phyloP scores from a whole-genome alignment of 164 flowering plant species.

The Vitis amurensis region DNA sequence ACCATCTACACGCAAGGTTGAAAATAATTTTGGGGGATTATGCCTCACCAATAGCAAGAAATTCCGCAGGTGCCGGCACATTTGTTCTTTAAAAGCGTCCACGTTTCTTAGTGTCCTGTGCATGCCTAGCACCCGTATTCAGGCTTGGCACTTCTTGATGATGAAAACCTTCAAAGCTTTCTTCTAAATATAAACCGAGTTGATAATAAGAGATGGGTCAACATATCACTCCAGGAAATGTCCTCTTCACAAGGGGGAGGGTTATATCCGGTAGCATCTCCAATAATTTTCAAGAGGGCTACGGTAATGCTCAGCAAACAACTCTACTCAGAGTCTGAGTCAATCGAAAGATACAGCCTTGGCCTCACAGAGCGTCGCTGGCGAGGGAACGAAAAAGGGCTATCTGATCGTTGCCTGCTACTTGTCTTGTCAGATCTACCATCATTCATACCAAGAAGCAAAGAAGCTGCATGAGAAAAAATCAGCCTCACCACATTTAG shows the following conservation, averaged over 20 bases:
- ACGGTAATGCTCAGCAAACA: background rate
- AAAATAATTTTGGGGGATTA: background rate
- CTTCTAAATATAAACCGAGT: constrained; percentile 1
- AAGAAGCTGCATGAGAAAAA: constrained; percentile 57
- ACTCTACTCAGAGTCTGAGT: constrained; percentile 71
- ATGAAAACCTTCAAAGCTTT: background rate
- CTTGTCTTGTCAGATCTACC: constrained; percentile 49
- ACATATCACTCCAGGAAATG: background rate
- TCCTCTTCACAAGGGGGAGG: background rate
- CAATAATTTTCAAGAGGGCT: background rate
- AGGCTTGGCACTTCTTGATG: no score
- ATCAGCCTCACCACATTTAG: background rate
- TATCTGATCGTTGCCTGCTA: constrained; percentile 53
- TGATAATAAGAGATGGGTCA: background rate
- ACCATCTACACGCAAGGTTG: background rate
- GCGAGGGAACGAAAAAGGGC: constrained; percentile 78
- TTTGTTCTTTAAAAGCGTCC: background rate
- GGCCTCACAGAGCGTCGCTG: constrained; percentile 82
- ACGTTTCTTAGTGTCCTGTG: background rate
- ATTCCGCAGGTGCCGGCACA: constrained; percentile 8
- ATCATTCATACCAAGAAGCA: constrained; percentile 70
- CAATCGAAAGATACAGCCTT: constrained; percentile 69
- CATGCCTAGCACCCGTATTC: background rate
- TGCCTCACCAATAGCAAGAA: background rate
- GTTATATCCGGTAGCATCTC: background rate